These are phyloP conservation scores for Phalaenopsis hybrid DNA, from an alignment of 116 monocot species.

Conservation along the genomic window DNA sequence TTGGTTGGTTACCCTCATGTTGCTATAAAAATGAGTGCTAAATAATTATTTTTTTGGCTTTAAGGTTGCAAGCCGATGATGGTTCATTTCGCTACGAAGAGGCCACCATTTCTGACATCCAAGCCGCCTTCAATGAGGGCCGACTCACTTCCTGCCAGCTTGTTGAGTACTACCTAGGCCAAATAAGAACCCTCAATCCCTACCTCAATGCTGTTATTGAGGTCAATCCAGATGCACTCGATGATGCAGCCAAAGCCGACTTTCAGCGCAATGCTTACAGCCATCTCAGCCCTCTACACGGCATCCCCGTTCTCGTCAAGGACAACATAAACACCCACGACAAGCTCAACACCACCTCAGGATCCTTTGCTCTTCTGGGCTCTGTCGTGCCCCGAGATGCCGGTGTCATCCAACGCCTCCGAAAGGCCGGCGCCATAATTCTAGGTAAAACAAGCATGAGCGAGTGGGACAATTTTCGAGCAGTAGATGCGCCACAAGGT, in stretches of 20 bases:
- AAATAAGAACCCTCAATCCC: neutral
- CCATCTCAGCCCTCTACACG: conserved; percentile 25
- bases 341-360: conserved; percentile 66
- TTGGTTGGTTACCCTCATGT: too few relatives aligned
- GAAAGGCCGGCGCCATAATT: conserved; percentile 23
- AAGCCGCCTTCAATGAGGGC: neutral
- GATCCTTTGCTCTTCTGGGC: conserved; percentile 65
- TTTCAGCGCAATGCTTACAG: neutral
- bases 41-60: too few relatives aligned
- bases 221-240: conserved; percentile 12
- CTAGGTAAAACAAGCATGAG: too few relatives aligned
- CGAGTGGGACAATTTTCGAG: too few relatives aligned
- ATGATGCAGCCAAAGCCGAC: too few relatives aligned
- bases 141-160: neutral
- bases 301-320: conserved; percentile 69
- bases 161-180: neutral
- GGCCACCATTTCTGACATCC: neutral
- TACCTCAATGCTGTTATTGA: neutral
- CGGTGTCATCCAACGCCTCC: conserved; percentile 28
- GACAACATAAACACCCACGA: conserved; percentile 65
- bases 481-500: too few relatives aligned
- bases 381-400: conserved; percentile 48
- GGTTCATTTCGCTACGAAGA: neutral
- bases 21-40: too few relatives aligned
- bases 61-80: too few relatives aligned